Evolutionary conservation across 768 basidiomycete genomes (phyloP).

Genomic region (Austroboletus festivus): DNA sequence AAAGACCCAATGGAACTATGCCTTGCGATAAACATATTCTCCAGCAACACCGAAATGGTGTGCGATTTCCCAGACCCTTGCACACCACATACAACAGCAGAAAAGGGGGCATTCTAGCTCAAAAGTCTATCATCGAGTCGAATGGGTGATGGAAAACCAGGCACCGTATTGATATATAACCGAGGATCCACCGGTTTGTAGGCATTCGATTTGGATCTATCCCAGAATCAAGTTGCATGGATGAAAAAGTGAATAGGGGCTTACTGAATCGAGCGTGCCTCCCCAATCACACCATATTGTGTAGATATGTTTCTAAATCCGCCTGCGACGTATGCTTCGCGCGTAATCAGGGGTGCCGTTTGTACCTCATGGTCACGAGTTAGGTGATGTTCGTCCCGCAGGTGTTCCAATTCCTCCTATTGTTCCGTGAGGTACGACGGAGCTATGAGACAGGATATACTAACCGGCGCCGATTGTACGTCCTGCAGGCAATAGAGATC

Average conservation of each 20-base stretch:
- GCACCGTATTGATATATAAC: slow-evolving; percentile 67
- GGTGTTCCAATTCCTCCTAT: no score
- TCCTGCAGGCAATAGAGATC: no score
- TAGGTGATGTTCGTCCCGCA: no score
- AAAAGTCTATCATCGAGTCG: not conserved
- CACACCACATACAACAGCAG: slow-evolving; percentile 72
- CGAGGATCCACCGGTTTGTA: slow-evolving; percentile 43
- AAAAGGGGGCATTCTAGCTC: slow-evolving; percentile 66
- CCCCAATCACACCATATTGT: slow-evolving; percentile 66
- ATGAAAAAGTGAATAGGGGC: slow-evolving; percentile 8
- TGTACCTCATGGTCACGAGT: slow-evolving; percentile 33
- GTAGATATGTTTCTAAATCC: slow-evolving; percentile 33
- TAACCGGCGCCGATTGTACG: no score
- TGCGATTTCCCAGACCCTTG: slow-evolving; percentile 79
- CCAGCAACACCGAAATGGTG: slow-evolving; percentile 63
- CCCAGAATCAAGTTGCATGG: slow-evolving; percentile 12
- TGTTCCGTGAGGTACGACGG: no score
- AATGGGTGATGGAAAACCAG: slow-evolving; percentile 8
- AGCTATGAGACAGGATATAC: no score
- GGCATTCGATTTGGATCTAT: slow-evolving; percentile 31
- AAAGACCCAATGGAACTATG: slow-evolving; percentile 48
- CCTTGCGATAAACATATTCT: slow-evolving; percentile 63
- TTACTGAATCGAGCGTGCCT: slow-evolving; percentile 44
- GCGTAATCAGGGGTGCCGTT: slow-evolving; percentile 52
- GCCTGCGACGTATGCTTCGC: slow-evolving; percentile 43